phyloP scores from a whole-genome alignment of 2,329 filamentous ascomycete species.

The Colletotrichum lupini region DNA sequence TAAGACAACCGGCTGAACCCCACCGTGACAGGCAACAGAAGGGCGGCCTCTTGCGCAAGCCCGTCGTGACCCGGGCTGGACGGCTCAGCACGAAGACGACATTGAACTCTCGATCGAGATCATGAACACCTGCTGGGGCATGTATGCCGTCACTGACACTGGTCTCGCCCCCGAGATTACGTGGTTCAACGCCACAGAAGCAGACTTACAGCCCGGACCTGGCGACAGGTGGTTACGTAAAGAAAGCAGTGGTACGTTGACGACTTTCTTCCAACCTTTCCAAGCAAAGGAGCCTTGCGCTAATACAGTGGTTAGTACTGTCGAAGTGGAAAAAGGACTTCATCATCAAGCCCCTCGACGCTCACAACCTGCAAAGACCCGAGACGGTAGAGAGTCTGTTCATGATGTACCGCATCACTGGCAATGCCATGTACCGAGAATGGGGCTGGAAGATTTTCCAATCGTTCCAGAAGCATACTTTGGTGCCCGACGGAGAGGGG shows the following conservation, averaged over 20 bases:
- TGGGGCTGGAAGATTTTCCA: slow-evolving; percentile 86
- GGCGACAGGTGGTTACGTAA: background rate
- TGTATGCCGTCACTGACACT: slow-evolving; percentile 89
- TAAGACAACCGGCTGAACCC: background rate
- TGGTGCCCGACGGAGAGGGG: slow-evolving; percentile 65
- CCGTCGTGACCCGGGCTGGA: slow-evolving; percentile 78
- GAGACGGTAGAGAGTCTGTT: slow-evolving; percentile 81
- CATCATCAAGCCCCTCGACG: slow-evolving; percentile 75
- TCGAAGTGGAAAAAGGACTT: slow-evolving; percentile 80
- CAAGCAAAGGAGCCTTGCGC: too few species aligned
- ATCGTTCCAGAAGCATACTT: slow-evolving; percentile 73
- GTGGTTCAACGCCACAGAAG: slow-evolving; percentile 80
- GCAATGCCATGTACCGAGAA: slow-evolving; percentile 75
- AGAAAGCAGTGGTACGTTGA: background rate
- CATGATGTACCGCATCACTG: slow-evolving; percentile 84
- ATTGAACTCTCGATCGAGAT: slow-evolving; percentile 88
- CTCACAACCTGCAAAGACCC: slow-evolving; percentile 78
- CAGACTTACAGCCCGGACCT: slow-evolving; percentile 61
- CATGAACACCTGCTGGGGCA: slow-evolving; percentile 97
- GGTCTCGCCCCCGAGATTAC: slow-evolving; percentile 93
- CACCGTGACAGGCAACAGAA: slow-evolving; percentile 68
- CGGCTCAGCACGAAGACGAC: slow-evolving; percentile 82
- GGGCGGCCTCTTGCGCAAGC: slow-evolving; percentile 81
- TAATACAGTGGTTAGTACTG: background rate
- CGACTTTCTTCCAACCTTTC: background rate